Evolutionary conservation across 345 rosid genomes (phyloP).

Genomic region (Reutealis trisperma): DNA sequence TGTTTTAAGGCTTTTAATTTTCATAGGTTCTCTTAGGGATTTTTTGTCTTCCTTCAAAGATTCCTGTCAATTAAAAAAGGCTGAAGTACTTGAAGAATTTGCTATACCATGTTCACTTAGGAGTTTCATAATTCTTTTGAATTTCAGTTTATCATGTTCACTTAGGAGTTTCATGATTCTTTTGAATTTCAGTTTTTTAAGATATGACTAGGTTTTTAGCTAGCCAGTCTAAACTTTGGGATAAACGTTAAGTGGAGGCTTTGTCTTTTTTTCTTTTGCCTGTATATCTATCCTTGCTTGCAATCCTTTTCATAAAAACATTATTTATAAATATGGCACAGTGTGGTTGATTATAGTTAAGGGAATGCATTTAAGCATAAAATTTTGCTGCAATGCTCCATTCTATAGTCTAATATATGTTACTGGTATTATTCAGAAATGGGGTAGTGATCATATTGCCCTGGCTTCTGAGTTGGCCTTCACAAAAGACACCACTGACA

Average conservation of each 20-base stretch:
- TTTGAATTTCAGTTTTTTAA: background rate
- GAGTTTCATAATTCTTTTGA: background rate
- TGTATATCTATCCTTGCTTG: background rate
- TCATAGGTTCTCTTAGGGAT: background rate
- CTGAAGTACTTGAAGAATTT: background rate
- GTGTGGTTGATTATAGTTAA: background rate
- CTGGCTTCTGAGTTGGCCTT: constrained; percentile 82
- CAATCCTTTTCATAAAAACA: background rate
- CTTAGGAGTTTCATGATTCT: background rate
- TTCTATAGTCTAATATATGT: background rate
- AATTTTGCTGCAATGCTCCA: background rate
- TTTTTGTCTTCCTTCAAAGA: background rate
- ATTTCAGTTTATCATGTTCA: background rate
- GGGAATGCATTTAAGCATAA: background rate
- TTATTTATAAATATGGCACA: background rate
- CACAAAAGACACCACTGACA: constrained; percentile 21
- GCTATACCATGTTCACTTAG: no score
- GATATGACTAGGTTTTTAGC: background rate
- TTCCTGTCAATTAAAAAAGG: background rate
- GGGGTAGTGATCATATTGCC: constrained; percentile 98
- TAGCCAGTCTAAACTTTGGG: background rate
- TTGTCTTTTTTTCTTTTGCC: background rate
- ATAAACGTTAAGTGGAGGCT: background rate
- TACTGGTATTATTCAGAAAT: constrained; percentile 56
- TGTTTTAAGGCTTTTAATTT: background rate